These are phyloP conservation scores for Saprolegnia diclina DNA, from an alignment of 352 stramenopile genomes.

Conservation along the genomic window DNA sequence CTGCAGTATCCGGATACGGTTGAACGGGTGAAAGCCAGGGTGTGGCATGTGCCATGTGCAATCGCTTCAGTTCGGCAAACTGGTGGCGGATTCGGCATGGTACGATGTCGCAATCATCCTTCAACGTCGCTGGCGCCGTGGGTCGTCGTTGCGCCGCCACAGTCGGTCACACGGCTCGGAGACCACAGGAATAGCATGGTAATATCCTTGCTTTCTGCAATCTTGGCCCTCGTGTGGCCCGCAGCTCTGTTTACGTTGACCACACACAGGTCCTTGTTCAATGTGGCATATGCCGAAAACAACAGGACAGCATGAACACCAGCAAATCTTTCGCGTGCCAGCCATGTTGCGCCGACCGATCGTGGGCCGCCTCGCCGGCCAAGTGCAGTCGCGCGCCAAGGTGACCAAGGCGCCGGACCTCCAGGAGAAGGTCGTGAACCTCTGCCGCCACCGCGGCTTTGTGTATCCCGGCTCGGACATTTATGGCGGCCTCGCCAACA, in stretches of 20 bases:
- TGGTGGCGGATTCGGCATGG: too few relatives aligned
- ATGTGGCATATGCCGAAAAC: conserved; percentile 9
- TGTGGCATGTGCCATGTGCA: neutral
- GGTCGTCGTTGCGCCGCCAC: too few relatives aligned
- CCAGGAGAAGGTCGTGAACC: conserved; percentile 66
- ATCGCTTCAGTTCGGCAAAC: neutral
- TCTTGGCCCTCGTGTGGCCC: too few relatives aligned
- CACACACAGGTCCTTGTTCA: neutral
- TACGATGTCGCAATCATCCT: too few relatives aligned
- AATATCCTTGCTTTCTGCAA: too few relatives aligned
- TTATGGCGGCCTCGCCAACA: conserved; percentile 96
- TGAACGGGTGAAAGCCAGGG: too few relatives aligned
- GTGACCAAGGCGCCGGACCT: conserved; percentile 31
- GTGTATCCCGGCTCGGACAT: conserved; percentile 94
- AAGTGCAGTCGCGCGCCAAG: neutral
- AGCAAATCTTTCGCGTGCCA: neutral
- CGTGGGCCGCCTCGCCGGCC: neutral
- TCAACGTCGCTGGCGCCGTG: too few relatives aligned
- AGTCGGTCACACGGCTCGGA: too few relatives aligned
- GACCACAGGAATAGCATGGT: too few relatives aligned
- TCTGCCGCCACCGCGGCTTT: conserved; percentile 90
- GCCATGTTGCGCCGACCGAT: conserved; percentile 3
- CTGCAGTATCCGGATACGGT: too few relatives aligned
- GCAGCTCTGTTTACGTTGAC: too few relatives aligned
- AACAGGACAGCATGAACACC: conserved; percentile 3